Base-by-base conservation (phyloP, 352 stramenopile genomes). In the Globisporangium nunn region DNA sequence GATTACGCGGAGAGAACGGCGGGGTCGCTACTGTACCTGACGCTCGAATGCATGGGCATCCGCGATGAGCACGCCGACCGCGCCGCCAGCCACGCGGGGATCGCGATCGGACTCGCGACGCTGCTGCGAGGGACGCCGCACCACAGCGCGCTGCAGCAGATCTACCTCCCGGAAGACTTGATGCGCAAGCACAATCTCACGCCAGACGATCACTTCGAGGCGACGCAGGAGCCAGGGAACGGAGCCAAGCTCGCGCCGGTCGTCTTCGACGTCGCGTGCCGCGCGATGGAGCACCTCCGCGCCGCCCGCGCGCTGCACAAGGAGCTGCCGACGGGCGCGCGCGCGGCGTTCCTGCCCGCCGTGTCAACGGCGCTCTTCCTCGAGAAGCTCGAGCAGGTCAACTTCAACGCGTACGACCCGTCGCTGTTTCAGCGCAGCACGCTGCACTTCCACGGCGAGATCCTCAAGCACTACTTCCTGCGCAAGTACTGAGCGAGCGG, bases 1-100 rank as follows among this genome's bases (percentile, higher is more conserved):
- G 47, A 73, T 1, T 96, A 96, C 56, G 75, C 85, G 0, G 88
- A 97, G 48, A 83, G 91, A 58, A 97, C 90, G 1, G 88, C 89
- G 0, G 81, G 85, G n/a, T 96, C 85, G 37, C 59, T 97, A 40
- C 53, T 97, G 46, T 96, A 96, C 63, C 65, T 97, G 29, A 91
- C 83, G 39, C 73, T 97, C 18, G 90, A 97, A 61, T 88, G 85
- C 52, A 62, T 96, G 1, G 81, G 75, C 33, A 66, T 97, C 37
- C 73, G 81, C 15, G 78, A 96, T 50, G 67, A 85, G 49, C 70
- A 60, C 5, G 84, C 82, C 10, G 87, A 96, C 58, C 74, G 83
- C 33, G 87, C 82, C 4, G 90, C 88, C 6, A 79, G 71, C 54
- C 87, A 97, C 64, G 85, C 88, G 0, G 90, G 90, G 40, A 76